Base-by-base conservation (phyloP, 129 eudicot species). In the Flaveria ramosissima region DNA sequence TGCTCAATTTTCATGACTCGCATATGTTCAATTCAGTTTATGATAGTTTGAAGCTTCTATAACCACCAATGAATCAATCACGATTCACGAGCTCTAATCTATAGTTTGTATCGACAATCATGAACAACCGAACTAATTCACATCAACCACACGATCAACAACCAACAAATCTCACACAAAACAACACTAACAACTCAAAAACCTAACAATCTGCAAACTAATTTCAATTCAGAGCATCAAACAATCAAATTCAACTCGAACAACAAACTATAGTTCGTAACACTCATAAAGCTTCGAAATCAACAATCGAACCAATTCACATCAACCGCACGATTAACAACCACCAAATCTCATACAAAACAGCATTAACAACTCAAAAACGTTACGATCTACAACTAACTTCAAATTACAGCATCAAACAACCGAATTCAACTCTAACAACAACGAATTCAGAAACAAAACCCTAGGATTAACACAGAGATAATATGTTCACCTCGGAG, bases 401-500 rank as follows among this genome's bases (percentile, higher is more conserved):
- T 24, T 14, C 13, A 48, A 51, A 13, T 13, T 26, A 2, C 16
- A 48, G 8, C 16, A n/a, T 70, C 10, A 60, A 11, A 6, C 24
- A 51, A 60, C 11, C 7, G 4, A 60, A 62, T 42, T 59, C 14
- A 21, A 19, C 2, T 15, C 6, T 4, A 36, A 36, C 41, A 36
- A 36, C 41, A 36, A 36, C 41, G 45, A 71, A 50, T 21, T 72
- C 59, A 50, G 52, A 47, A 81, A 48, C 9, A 4, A 81, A 79
- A 71, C 52, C 51, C 55, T 63, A 77, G 71, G 67, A 9, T 26
- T 73, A 70, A 24, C 53, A 74, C 59, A 53, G 65, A 41, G 62
- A 56, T 9, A 12, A 68, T 46, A 43, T 45, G 46, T 48, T 13
- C 1, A 90, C 97, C 97, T 86, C 0, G 98, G 96, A 66, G 67